Evolutionary conservation across 106 monocot genomes (phyloP).

Genomic region (Cymbidium sinense): DNA sequence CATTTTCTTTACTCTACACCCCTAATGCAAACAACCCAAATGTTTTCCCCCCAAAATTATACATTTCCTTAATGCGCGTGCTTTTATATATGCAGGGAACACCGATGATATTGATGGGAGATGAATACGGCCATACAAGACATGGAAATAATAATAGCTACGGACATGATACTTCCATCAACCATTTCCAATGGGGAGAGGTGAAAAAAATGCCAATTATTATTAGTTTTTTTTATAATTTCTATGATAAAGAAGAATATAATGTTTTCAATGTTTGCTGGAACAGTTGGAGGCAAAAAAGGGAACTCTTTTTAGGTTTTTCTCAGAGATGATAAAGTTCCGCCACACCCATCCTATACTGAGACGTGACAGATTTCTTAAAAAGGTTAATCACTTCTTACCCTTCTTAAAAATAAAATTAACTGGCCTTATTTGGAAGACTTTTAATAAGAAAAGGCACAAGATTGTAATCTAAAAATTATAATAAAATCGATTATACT

Average conservation of each 20-base stretch:
- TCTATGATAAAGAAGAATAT: background rate
- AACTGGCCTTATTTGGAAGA: too few relatives aligned
- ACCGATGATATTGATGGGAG: conserved; percentile 98
- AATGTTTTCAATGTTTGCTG: conserved; percentile 8
- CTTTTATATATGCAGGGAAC: conserved; percentile 59
- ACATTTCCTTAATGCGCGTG: too few relatives aligned
- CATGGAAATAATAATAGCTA: conserved; percentile 98
- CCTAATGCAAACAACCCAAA: too few relatives aligned
- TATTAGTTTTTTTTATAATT: background rate
- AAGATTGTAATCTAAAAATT: too few relatives aligned
- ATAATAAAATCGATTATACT: too few relatives aligned
- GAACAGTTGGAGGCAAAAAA: conserved; percentile 71
- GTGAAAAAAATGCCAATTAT: conserved; percentile 21
- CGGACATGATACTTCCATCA: conserved; percentile 88
- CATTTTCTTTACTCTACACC: too few relatives aligned
- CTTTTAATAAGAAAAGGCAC: too few relatives aligned
- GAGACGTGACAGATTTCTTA: conserved; percentile 58
- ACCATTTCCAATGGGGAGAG: conserved; percentile 89
- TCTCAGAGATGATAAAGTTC: conserved; percentile 82
- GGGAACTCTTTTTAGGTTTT: conserved; percentile 69
- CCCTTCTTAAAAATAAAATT: background rate
- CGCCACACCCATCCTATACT: conserved; percentile 58
- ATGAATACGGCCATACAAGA: conserved; percentile 97
- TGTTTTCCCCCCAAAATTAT: too few relatives aligned
- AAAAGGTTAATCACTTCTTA: conserved; percentile 31